Base-by-base conservation (phyloP, 2,329 filamentous ascomycete species). In the Diaporthe ampelina region DNA sequence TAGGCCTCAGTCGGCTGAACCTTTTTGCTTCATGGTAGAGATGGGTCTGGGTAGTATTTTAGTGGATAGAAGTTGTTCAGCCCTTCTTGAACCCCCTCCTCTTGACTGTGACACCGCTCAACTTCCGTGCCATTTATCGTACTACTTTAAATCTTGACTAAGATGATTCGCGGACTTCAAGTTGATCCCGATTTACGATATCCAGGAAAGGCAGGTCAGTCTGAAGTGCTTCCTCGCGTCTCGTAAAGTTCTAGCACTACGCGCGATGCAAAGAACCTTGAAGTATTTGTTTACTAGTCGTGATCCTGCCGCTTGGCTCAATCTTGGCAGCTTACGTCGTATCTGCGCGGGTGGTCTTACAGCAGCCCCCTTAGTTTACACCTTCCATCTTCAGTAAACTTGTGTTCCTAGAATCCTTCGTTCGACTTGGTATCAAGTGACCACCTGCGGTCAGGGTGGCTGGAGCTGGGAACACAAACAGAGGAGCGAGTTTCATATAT, bases 341-440 rank as follows among this genome's bases (percentile, higher is more conserved):
- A 2, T 10, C 54, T 10, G 54, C 26, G 4, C 15, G 29, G 45
- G 19, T 21, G 45, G 54, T 29, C 4, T 21, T 13, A 13, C 29
- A 35, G 29, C 17, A 35, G 19, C 54, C 54, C 29, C 11, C n/a
- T 58, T 11, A 35, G 56, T 58, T 35, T 1, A 35, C 29, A 58
- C 56, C 56, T 58, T 35, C 56, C 56, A 29, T 58, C 29, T 58
- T 58, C 56, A 58, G 56, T 35, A 58, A 35, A 58, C 5, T 6
- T 58, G 9, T 58, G 19, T 35, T 35, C 29, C 29, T 11, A 21
- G 13, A 58, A 35, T 35, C 29, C 56, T 58, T 58, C 29, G 29
- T 5, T n/a, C 29, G 4, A 35, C 29, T 15, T 35, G 19, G 29
- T 35, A 21, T n/a, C 29, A 17, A 2, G 1, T 58, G n/a, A 52